Conservation (phyloP, 2,329 filamentous ascomycete genomes). For the Hypoxylon sp. region DNA sequence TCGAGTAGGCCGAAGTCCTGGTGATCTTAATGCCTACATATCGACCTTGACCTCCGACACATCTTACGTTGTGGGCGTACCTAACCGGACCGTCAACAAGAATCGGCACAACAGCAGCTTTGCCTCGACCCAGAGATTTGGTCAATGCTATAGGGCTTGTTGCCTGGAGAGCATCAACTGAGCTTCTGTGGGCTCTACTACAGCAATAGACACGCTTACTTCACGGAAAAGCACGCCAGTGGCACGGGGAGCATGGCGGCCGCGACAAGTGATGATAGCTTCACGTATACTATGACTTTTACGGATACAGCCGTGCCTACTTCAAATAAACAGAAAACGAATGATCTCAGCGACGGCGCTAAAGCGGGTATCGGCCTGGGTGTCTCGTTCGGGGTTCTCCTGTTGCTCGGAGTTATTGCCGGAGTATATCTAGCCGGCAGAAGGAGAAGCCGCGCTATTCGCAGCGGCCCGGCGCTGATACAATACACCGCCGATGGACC, state of each 20-base stretch:
- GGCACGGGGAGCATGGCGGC: neutral
- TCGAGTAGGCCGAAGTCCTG: neutral
- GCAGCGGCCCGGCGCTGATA: neutral
- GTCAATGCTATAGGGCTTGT: constrained; percentile 23
- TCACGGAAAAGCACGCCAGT: neutral
- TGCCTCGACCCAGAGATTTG: neutral
- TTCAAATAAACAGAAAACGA: neutral
- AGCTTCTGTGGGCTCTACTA: neutral
- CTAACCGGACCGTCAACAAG: neutral
- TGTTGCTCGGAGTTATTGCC: neutral
- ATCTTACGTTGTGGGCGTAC: constrained; percentile 17
- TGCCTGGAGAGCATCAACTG: constrained; percentile 3
- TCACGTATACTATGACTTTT: neutral
- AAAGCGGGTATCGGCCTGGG: constrained; percentile 10
- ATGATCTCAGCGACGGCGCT: neutral
- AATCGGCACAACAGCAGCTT: neutral
- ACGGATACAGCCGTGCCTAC: neutral
- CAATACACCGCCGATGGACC: neutral
- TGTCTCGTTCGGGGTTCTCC: constrained; percentile 3
- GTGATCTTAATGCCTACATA: constrained; percentile 10
- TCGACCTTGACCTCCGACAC: constrained; percentile 15
- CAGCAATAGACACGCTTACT: neutral
- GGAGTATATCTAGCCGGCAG: constrained; percentile 15
- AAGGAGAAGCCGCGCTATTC: neutral
- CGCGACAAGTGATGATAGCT: constrained; percentile 7